phyloP scores from a whole-genome alignment of 1,284 basidiomycete genomes.

The Microbotryomycetes sp. region DNA sequence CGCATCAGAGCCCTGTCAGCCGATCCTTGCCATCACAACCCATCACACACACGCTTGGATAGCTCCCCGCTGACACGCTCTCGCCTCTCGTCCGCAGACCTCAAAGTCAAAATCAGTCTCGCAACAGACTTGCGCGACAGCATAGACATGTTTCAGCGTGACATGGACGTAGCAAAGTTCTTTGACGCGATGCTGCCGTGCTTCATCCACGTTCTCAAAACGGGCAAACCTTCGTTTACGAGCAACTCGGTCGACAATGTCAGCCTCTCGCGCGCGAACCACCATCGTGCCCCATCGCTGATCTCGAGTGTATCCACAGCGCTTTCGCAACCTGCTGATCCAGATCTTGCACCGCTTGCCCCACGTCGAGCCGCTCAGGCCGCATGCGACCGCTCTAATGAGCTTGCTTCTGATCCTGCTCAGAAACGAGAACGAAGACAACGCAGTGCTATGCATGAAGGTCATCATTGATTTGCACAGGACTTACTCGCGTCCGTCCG shows the following conservation, averaged over 20 bases:
- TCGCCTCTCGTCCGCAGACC: slow-evolving; percentile 12
- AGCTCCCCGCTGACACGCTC: background rate
- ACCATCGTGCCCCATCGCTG: background rate
- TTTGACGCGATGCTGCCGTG: slow-evolving; percentile 58
- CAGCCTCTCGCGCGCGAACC: slow-evolving; percentile 15
- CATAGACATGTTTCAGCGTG: slow-evolving; percentile 67
- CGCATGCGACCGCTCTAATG: slow-evolving; percentile 64
- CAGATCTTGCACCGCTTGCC: slow-evolving; percentile 86
- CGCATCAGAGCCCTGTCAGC: background rate
- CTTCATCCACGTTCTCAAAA: slow-evolving; percentile 67
- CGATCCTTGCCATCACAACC: background rate
- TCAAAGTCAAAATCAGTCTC: slow-evolving; percentile 51
- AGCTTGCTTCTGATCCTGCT: slow-evolving; percentile 67
- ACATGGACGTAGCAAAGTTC: slow-evolving; percentile 66
- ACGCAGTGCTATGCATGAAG: slow-evolving; percentile 85
- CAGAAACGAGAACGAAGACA: slow-evolving; percentile 92
- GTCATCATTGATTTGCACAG: slow-evolving; percentile 67
- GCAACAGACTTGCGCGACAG: slow-evolving; percentile 79
- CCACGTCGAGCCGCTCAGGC: slow-evolving; percentile 66
- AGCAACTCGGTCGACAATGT: slow-evolving; percentile 70
- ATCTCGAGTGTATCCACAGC: slow-evolving; percentile 40
- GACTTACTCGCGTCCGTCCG: slow-evolving; percentile 40
- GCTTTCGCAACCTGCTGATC: slow-evolving; percentile 74
- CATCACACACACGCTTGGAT: background rate
- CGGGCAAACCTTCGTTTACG: slow-evolving; percentile 65